Evolutionary conservation across 2,329 filamentous ascomycete species (phyloP).

Genomic region (Exserohilum turcica): DNA sequence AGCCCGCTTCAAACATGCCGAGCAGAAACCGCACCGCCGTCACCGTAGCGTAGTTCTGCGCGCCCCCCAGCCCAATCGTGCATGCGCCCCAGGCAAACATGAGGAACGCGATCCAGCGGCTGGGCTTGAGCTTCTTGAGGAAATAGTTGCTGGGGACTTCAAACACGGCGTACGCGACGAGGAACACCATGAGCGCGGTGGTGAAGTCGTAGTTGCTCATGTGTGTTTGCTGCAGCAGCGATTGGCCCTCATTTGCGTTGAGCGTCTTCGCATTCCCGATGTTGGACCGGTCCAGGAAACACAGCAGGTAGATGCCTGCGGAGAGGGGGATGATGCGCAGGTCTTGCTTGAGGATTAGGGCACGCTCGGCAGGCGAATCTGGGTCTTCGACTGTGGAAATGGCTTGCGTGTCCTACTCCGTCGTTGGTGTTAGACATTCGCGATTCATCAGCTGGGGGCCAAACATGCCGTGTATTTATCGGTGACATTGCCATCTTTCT

Average conservation of each 20-base stretch:
- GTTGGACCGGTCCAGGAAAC: conserved; percentile 69
- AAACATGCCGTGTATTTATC: background rate
- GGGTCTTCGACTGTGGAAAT: background rate
- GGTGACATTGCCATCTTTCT: background rate
- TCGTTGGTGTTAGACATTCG: background rate
- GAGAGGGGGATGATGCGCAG: conserved; percentile 66
- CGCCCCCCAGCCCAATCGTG: conserved; percentile 54
- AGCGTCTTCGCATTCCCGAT: conserved; percentile 64
- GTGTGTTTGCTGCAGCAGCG: conserved; percentile 65
- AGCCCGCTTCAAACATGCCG: conserved; percentile 32
- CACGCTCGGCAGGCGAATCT: background rate
- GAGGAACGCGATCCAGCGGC: conserved; percentile 46
- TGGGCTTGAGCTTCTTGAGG: conserved; percentile 62
- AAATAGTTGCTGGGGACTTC: conserved; percentile 64
- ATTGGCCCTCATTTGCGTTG: conserved; percentile 64
- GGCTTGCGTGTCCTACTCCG: background rate
- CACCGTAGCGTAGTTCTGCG: conserved; percentile 50
- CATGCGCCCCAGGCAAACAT: conserved; percentile 53
- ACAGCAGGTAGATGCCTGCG: conserved; percentile 67
- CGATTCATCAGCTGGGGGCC: background rate
- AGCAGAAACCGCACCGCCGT: conserved; percentile 52
- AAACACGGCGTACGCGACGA: conserved; percentile 46
- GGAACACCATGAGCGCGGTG: conserved; percentile 37
- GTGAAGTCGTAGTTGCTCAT: conserved; percentile 65
- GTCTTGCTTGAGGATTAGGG: conserved; percentile 53